Percentiles rank a stretch among this genome's conserved stretches.
Evolutionary conservation across 2,329 filamentous ascomycete species (phyloP).

Genomic region (Ophiostoma piceae): DNA sequence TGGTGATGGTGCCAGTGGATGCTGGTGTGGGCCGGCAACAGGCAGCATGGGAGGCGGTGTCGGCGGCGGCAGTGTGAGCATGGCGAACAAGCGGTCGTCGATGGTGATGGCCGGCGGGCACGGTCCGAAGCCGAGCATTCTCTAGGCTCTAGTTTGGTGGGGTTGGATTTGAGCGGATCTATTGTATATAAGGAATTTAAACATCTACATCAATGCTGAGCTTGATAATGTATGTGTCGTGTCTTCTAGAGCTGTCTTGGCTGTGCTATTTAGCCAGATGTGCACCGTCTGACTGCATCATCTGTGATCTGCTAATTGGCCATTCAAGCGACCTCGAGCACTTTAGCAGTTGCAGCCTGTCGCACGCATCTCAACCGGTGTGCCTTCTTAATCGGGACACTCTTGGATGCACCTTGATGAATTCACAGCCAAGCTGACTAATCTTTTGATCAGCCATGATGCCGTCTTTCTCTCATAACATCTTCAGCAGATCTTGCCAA

Average conservation of each 20-base stretch:
- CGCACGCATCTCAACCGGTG: neutral
- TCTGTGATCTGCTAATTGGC: neutral
- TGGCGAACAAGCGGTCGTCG: slow-evolving; percentile 32
- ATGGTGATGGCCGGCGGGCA: slow-evolving; percentile 27
- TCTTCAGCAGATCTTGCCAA: neutral
- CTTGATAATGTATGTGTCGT: neutral
- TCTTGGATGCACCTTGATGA: too few species aligned
- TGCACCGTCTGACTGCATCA: neutral
- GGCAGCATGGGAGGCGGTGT: slow-evolving; percentile 4
- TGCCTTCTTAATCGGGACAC: neutral
- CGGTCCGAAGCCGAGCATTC: slow-evolving; percentile 20
- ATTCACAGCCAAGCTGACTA: neutral
- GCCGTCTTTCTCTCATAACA: neutral
- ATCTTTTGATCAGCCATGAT: neutral
- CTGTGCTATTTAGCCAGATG: neutral
- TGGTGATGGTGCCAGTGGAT: slow-evolving; percentile 44
- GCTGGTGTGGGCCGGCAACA: slow-evolving; percentile 50
- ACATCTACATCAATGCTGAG: neutral
- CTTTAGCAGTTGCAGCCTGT: neutral
- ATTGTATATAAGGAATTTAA: neutral
- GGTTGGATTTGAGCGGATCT: neutral
- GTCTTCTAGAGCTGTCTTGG: neutral
- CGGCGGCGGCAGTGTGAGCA: neutral
- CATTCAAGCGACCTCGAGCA: neutral
- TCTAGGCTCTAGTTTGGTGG: neutral